A percentile compares a stretch with the other conserved stretches of the same genome.
Evolutionary conservation across 2,329 filamentous ascomycete species (phyloP).

Genomic region (Colletotrichum gigasporum): DNA sequence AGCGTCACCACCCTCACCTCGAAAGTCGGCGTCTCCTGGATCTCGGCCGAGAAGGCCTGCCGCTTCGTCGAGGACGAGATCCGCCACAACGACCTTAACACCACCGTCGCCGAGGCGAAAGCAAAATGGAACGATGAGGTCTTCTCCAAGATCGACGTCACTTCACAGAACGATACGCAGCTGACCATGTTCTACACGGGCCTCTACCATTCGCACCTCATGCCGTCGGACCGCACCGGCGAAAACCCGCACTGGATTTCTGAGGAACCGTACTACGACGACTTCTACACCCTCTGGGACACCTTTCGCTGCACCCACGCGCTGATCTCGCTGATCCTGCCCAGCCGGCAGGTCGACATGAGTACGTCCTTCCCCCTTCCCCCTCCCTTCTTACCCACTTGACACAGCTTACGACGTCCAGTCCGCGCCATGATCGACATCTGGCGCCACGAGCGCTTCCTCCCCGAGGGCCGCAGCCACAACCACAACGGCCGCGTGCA

Average conservation of each 20-base stretch:
- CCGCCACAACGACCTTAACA: constrained; percentile 50
- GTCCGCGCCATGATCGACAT: constrained; percentile 66
- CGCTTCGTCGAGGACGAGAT: constrained; percentile 56
- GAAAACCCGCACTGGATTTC: constrained; percentile 67
- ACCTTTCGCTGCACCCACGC: constrained; percentile 63
- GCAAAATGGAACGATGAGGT: constrained; percentile 57
- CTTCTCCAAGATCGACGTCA: constrained; percentile 52
- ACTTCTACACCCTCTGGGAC: constrained; percentile 68
- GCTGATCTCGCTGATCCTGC: constrained; percentile 63
- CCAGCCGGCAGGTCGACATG: constrained; percentile 60
- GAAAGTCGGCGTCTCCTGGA: constrained; percentile 59
- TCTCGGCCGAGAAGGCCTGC: constrained; percentile 58
- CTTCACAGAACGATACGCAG: constrained; percentile 53
- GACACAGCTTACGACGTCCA: neutral
- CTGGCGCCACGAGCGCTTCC: constrained; percentile 62
- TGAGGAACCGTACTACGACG: constrained; percentile 66
- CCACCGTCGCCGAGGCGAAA: constrained; percentile 49
- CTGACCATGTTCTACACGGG: constrained; percentile 65
- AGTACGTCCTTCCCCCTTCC: constrained; percentile 32
- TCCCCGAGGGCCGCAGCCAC: constrained; percentile 63
- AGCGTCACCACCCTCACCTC: constrained; percentile 53
- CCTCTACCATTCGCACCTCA: constrained; percentile 69
- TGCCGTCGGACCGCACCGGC: constrained; percentile 67
- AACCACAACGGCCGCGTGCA: constrained; percentile 68
- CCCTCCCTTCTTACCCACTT: no score